Evolutionary conservation across 23 red algal genomes (phyloP).

Genomic region (Gracilariopsis chorda): DNA sequence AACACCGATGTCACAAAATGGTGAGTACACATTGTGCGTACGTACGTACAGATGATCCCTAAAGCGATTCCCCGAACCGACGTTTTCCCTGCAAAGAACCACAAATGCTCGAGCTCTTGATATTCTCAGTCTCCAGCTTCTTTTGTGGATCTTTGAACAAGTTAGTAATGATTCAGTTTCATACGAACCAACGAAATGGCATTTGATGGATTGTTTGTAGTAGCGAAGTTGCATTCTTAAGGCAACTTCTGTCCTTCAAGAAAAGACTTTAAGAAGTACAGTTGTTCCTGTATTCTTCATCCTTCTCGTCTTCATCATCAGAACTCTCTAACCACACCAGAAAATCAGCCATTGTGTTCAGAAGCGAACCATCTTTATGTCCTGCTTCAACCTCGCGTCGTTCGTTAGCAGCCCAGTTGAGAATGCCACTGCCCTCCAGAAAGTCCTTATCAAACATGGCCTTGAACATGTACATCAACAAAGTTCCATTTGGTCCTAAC

Average conservation of each 20-base stretch:
- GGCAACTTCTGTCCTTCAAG: too few relatives aligned
- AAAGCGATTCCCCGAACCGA: neutral
- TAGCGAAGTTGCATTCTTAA: too few relatives aligned
- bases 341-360: constrained; percentile 20
- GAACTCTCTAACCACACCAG: constrained; percentile 66
- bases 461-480: constrained; percentile 59
- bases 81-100: neutral
- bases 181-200: too few relatives aligned
- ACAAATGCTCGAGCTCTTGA: neutral
- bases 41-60: neutral
- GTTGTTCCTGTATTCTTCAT: neutral
- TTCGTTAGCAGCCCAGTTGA: constrained; percentile 40
- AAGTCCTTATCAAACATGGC: constrained; percentile 61
- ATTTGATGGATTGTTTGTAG: too few relatives aligned
- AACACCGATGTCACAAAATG: neutral
- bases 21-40: neutral
- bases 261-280: neutral
- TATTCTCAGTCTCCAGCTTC: neutral
- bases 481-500: neutral
- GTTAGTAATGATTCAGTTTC: too few relatives aligned
- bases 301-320: constrained; percentile 62
- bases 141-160: too few relatives aligned
- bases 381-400: neutral
- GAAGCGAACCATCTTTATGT: neutral
- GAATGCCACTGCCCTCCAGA: constrained; percentile 43